Conservation (phyloP, 1,284 basidiomycete genomes). For the Anthracocystis walkeri region DNA sequence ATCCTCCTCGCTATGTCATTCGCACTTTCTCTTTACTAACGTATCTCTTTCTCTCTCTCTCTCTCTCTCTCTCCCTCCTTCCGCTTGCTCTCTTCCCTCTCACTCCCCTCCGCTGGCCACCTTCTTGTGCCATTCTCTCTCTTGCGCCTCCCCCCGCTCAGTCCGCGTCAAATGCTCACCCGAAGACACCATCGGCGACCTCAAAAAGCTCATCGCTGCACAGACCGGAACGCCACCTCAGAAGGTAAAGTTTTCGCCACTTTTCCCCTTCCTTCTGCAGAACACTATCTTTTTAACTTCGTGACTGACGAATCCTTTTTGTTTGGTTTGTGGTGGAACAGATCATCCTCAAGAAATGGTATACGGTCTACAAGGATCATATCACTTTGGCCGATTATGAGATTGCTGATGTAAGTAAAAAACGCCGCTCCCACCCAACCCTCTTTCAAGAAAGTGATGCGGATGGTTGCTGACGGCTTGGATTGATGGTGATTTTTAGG, state of each 20-base stretch:
- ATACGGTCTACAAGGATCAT: slow-evolving; percentile 71
- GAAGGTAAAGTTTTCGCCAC: slow-evolving; percentile 63
- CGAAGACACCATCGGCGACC: slow-evolving; percentile 94
- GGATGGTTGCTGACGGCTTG: no score
- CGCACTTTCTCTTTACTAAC: no score
- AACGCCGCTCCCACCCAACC: background rate
- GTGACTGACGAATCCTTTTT: background rate
- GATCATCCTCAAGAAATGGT: slow-evolving; percentile 97
- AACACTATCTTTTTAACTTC: no score
- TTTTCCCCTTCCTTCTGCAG: background rate
- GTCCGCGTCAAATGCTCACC: slow-evolving; percentile 72
- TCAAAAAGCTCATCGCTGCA: slow-evolving; percentile 95
- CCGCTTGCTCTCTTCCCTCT: no score
- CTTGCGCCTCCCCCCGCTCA: slow-evolving; percentile 17
- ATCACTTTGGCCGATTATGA: slow-evolving; percentile 94
- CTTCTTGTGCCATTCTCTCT: no score
- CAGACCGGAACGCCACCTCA: slow-evolving; percentile 87
- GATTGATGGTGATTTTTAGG: no score
- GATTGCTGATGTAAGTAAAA: slow-evolving; percentile 32
- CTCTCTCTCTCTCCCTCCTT: no score
- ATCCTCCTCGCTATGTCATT: background rate
- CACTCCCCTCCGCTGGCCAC: no score
- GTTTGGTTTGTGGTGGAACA: slow-evolving; percentile 67
- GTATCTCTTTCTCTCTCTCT: no score
- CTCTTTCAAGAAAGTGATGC: no score